Evolutionary conservation across 495 filamentous ascomycete genomes (phyloP).

Genomic region (Lasiosphaeria miniovina): DNA sequence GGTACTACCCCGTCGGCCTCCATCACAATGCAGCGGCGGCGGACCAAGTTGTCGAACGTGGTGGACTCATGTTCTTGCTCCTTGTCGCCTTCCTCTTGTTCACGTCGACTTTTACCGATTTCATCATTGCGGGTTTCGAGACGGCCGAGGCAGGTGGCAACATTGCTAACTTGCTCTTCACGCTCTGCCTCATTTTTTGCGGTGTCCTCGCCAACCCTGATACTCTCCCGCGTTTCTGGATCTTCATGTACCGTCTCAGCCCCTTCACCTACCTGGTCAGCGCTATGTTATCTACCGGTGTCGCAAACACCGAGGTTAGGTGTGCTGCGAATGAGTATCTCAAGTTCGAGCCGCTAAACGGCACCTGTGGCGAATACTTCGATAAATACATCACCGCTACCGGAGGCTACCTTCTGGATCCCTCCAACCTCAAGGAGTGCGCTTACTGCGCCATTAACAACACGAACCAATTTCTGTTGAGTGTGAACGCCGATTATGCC

Average conservation of each 20-base stretch:
- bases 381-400: conserved; percentile 40
- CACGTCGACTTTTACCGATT: conserved; percentile 65
- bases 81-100: conserved; percentile 65
- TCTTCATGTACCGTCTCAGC: conserved; percentile 78
- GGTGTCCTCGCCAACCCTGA: conserved; percentile 66
- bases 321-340: conserved; percentile 63
- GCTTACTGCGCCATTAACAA: conserved; percentile 55
- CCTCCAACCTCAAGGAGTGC: conserved; percentile 53
- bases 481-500: conserved; percentile 47
- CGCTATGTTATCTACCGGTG: conserved; percentile 57
- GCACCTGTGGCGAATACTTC: conserved; percentile 58
- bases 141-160: conserved; percentile 63
- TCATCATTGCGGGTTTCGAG: conserved; percentile 67
- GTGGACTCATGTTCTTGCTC: conserved; percentile 65
- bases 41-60: conserved; percentile 54
- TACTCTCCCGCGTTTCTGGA: conserved; percentile 71
- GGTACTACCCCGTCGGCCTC: conserved; percentile 81
- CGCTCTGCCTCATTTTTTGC: conserved; percentile 66
- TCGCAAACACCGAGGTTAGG: conserved; percentile 55
- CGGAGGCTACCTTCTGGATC: conserved; percentile 55
- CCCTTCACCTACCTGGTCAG: conserved; percentile 71
- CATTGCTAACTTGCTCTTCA: conserved; percentile 64
- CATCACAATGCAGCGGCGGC: conserved; percentile 64
- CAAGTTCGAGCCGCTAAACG: conserved; percentile 49
- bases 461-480: conserved; percentile 61